phyloP scores from a whole-genome alignment of 345 rosid genomes.

The Cardamine occulta region DNA sequence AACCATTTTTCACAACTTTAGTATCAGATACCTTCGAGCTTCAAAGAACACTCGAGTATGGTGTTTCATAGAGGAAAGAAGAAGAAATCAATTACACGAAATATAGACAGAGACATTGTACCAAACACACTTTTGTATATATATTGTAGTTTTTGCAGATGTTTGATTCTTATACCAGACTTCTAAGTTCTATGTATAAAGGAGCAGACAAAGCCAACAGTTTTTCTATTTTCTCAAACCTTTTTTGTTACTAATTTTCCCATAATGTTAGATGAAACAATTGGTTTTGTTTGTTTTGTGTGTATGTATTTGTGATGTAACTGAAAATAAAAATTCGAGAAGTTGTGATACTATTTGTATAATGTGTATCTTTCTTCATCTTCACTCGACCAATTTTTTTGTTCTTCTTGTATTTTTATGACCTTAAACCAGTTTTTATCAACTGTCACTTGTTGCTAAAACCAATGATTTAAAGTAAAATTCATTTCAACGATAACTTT shows the following conservation, averaged over 20 bases:
- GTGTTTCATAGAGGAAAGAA: not conserved
- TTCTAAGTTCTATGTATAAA: not conserved
- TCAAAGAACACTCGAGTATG: not conserved
- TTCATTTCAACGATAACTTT: not conserved
- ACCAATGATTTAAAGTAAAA: not conserved
- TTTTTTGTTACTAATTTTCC: not conserved
- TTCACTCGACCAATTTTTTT: not conserved
- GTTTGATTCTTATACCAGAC: not conserved
- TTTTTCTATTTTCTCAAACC: not conserved
- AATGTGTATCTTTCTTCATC: not conserved
- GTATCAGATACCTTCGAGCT: conserved; percentile 9
- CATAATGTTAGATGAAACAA: not conserved
- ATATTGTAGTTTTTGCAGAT: not conserved
- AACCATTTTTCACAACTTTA: not conserved
- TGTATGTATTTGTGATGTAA: not conserved
- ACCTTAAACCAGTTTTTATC: not conserved
- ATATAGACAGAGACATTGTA: conserved; percentile 2
- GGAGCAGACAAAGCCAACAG: not conserved
- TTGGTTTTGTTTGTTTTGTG: not conserved
- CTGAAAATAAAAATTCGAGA: not conserved
- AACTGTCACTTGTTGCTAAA: not conserved
- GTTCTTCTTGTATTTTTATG: not conserved
- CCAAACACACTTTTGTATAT: conserved; percentile 11
- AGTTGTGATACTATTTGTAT: not conserved
- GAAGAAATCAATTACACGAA: conserved; percentile 12